phyloP scores from a whole-genome alignment of 805 yeast genomes.

The Yarrowia yakushimensis region DNA sequence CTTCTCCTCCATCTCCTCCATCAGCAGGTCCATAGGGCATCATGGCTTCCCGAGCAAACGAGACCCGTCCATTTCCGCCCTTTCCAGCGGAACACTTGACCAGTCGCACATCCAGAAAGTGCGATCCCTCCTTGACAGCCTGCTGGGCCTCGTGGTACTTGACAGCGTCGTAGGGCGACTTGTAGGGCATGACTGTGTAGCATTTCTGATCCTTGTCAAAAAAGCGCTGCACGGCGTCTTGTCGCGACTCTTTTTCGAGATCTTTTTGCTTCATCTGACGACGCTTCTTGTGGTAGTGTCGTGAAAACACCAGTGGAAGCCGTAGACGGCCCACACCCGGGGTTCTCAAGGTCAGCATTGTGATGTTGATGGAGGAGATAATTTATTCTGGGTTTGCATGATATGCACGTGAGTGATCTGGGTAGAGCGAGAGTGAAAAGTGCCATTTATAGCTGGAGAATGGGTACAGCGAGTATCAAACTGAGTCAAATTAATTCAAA shows the following conservation, averaged over 20 bases:
- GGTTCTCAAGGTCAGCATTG: background rate
- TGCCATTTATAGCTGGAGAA: no score
- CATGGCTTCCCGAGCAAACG: slow-evolving; percentile 84
- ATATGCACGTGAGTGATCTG: background rate
- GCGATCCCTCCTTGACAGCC: slow-evolving; percentile 18
- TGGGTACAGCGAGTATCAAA: no score
- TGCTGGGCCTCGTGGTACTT: slow-evolving; percentile 25
- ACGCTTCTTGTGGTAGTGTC: slow-evolving; percentile 9
- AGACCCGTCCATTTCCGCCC: slow-evolving; percentile 86
- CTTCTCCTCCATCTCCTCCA: slow-evolving; percentile 98
- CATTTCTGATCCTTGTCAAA: slow-evolving; percentile 22
- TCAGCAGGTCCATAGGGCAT: slow-evolving; percentile 89
- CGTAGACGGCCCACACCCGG: slow-evolving; percentile 10
- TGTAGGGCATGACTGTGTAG: slow-evolving; percentile 10
- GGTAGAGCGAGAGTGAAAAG: background rate
- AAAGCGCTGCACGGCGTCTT: slow-evolving; percentile 8
- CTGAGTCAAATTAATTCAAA: no score
- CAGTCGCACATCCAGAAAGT: slow-evolving; percentile 55
- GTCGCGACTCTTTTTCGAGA: slow-evolving; percentile 18
- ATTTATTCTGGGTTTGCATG: slow-evolving; percentile 4
- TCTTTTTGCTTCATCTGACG: background rate
- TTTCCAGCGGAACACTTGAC: slow-evolving; percentile 67
- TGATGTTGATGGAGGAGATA: slow-evolving; percentile 3
- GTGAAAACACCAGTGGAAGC: slow-evolving; percentile 15
- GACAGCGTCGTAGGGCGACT: slow-evolving; percentile 18